Evolutionary conservation across 371 early-diverging fungal genomes (phyloP), one percentile per base, ranked within the genome.

Genomic region (Apophysomyces variabilis): DNA sequence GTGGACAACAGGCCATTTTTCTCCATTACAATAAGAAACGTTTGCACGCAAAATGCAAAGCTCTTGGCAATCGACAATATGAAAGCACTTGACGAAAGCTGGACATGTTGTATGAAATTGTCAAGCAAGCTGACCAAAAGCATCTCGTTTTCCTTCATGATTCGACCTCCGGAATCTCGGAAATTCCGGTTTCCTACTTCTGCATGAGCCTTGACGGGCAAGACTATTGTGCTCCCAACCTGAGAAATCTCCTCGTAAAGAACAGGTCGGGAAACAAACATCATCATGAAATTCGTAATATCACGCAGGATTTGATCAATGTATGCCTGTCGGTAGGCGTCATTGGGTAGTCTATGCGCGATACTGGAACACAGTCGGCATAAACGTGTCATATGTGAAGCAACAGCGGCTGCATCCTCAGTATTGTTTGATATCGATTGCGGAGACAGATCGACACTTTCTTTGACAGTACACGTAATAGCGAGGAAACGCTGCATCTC

Each of bases 21-120:
- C 3, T 60, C 36, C 13, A 74, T 37, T 3, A 68, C n/a, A 0
- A 62, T 62, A 36, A 70, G 43, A 2, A 71, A 44, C 0, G 73
- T 62, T 8, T 72, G 72, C 1, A 77, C 14, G 13, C 67, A 70
- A 62, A 66, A 66, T 0, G 73, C 73, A 13, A 69, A 56, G 16
- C 66, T 58, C 11, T 59, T 62, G 3, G 75, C 38, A 4, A 66
- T 26, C 8, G 21, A 18, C 12, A 59, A n/a, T 7, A 62, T 32
- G 43, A 45, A 12, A 64, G n/a, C 1, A 18, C 46, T 5, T 57
- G 65, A 54, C 0, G 67, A 66, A 5, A 68, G 32, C 37, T 73
- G 75, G 0, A 78, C 60, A 35, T 71, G 64, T 4, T 73, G 75
- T 35, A 78, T 75, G 36, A 71, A 69, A 5, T 63, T 62, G 12